Conservation (phyloP, 805 yeast genomes). For the Schizosaccharomyces japonicus region DNA sequence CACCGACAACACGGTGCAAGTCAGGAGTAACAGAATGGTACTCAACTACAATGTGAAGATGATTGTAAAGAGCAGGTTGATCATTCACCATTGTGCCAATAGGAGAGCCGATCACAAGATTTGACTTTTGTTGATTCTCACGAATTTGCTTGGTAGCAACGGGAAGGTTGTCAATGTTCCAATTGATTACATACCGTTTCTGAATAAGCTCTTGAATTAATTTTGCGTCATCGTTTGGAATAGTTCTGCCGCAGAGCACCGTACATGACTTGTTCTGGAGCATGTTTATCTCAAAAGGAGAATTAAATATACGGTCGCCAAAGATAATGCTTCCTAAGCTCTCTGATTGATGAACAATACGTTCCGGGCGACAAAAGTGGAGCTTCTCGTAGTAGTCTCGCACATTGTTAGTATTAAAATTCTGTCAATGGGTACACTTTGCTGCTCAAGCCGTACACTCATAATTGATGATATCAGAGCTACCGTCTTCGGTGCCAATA, state of each 20-base stretch:
- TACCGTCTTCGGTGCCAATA: not conserved
- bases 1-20: conserved; percentile 75
- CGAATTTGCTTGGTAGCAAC: conserved; percentile 42
- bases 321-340: conserved; percentile 78
- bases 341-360: conserved; percentile 38
- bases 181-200: conserved; percentile 68
- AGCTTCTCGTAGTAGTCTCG: conserved; percentile 51
- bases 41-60: conserved; percentile 54
- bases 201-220: conserved; percentile 60
- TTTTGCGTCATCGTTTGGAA: conserved; percentile 39
- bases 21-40: conserved; percentile 53
- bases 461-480: conserved; percentile 6
- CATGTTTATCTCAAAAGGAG: conserved; percentile 70
- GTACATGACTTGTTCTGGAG: conserved; percentile 45
- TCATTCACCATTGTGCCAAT: conserved; percentile 45
- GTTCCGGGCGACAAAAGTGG: conserved; percentile 52
- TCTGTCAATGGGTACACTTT: too few relatives aligned
- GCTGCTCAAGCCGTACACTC: conserved; percentile 15
- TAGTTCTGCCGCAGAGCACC: conserved; percentile 34
- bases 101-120: conserved; percentile 61
- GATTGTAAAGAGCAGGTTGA: conserved; percentile 40
- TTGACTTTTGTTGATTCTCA: conserved; percentile 31
- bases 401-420: not conserved
- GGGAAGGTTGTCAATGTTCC: conserved; percentile 89
- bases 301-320: conserved; percentile 85